Evolutionary conservation across 2,329 filamentous ascomycete genomes (phyloP).

Genomic region (Fusarium lyarnte): DNA sequence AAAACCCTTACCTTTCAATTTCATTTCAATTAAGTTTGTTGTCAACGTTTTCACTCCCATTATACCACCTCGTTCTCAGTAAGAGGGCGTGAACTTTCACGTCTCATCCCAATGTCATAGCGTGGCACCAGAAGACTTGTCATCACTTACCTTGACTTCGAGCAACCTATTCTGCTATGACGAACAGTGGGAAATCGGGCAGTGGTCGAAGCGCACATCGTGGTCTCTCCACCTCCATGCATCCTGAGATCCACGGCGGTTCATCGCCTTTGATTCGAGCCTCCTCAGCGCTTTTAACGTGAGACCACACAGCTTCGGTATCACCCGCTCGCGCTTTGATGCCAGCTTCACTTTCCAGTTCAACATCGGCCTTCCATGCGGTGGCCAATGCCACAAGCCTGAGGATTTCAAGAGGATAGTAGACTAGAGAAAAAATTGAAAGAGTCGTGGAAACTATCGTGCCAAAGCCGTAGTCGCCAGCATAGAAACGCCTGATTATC

Average conservation of each 20-base stretch:
- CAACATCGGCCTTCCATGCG: not conserved
- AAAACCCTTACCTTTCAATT: not conserved
- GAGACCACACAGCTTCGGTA: not conserved
- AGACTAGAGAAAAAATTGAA: not conserved
- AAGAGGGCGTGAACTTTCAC: not conserved
- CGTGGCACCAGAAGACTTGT: not conserved
- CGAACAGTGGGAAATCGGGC: rapidly evolving
- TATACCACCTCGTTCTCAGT: not conserved
- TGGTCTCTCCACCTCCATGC: not conserved
- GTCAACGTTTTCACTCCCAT: not conserved
- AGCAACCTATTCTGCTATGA: not conserved
- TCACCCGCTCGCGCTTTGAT: not conserved
- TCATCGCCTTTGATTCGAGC: not conserved
- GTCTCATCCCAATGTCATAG: not conserved
- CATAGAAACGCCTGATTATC: not conserved
- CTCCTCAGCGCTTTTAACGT: not conserved
- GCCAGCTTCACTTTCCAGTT: not conserved
- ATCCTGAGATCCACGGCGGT: not conserved
- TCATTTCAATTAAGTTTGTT: too few species aligned
- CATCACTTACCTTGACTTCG: not conserved
- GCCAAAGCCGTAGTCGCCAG: not conserved
- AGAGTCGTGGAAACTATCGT: too few species aligned
- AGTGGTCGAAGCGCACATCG: not conserved
- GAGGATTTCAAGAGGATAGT: conserved; percentile 9
- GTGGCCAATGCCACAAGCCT: conserved; percentile 20